Evolutionary conservation across 148 eudicot genomes (phyloP).

Genomic region (Bassia scoparia): DNA sequence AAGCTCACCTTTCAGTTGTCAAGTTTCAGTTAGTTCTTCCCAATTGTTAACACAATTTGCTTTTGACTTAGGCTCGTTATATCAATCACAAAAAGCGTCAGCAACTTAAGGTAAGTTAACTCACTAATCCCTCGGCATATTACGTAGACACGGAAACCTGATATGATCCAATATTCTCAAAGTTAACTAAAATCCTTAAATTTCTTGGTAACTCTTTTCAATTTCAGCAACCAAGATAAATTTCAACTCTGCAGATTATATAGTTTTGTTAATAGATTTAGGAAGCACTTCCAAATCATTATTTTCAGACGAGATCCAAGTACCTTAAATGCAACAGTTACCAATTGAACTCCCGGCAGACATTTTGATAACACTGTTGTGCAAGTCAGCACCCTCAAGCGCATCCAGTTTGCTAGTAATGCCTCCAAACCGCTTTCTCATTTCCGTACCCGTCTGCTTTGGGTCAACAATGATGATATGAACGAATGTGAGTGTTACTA

Average conservation of each 20-base stretch:
- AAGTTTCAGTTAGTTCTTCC: background rate
- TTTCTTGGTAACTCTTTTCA: background rate
- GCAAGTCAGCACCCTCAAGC: background rate
- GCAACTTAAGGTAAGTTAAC: background rate
- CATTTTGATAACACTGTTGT: too few species aligned
- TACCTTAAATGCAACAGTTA: conserved; percentile 11
- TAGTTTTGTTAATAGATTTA: background rate
- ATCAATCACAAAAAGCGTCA: background rate
- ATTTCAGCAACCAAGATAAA: background rate
- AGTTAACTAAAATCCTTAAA: background rate
- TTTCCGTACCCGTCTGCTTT: fast-evolving
- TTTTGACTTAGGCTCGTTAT: background rate
- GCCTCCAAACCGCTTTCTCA: background rate
- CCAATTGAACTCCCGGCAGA: conserved; percentile 1
- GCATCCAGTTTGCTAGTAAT: background rate
- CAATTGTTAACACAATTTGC: background rate
- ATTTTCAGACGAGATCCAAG: background rate
- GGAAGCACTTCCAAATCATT: too few species aligned
- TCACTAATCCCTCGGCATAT: background rate
- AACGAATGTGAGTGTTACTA: background rate
- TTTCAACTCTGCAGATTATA: too few species aligned
- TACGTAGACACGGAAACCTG: background rate
- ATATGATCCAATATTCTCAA: background rate
- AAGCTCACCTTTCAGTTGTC: background rate
- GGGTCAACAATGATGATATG: background rate